phyloP scores from a whole-genome alignment of 345 rosid genomes.

The Luvunga scandens region DNA sequence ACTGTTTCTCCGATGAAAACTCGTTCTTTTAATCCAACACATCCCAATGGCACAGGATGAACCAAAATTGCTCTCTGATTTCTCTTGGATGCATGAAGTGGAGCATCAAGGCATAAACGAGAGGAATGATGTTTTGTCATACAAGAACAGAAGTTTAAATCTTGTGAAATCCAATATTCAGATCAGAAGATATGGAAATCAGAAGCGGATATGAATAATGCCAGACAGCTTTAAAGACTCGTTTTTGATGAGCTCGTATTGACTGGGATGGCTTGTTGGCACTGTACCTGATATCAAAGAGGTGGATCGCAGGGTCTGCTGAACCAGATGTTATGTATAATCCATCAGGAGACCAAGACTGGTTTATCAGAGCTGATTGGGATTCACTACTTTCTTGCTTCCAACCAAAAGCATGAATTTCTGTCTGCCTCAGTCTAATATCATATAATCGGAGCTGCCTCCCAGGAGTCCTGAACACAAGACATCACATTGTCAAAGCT shows the following conservation, averaged over 20 bases:
- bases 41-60: conserved; percentile 49
- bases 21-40: conserved; percentile 22
- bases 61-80: neutral
- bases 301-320: conserved; percentile 85
- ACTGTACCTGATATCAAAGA: conserved; percentile 85
- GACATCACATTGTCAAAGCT: neutral
- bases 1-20: conserved; percentile 33
- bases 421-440: conserved; percentile 71
- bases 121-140: neutral
- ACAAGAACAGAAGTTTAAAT: conserved; percentile 13
- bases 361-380: conserved; percentile 88
- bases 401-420: conserved; percentile 86
- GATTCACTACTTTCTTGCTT: conserved; percentile 95
- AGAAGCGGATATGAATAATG: conserved; percentile 69
- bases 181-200: conserved; percentile 85
- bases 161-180: conserved; percentile 78
- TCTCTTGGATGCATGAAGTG: neutral
- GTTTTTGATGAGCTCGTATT: conserved; percentile 75
- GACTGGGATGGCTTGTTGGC: conserved; percentile 78
- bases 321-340: conserved; percentile 77
- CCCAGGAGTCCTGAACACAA: conserved; percentile 59
- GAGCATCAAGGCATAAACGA: neutral
- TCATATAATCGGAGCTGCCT: conserved; percentile 82
- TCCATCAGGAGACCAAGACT: conserved; percentile 96
- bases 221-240: conserved; percentile 90